Percentiles rank a stretch among this genome's conserved stretches.
phyloP scores from a whole-genome alignment of 371 early-diverging fungal genomes.

The Mucor sp. region DNA sequence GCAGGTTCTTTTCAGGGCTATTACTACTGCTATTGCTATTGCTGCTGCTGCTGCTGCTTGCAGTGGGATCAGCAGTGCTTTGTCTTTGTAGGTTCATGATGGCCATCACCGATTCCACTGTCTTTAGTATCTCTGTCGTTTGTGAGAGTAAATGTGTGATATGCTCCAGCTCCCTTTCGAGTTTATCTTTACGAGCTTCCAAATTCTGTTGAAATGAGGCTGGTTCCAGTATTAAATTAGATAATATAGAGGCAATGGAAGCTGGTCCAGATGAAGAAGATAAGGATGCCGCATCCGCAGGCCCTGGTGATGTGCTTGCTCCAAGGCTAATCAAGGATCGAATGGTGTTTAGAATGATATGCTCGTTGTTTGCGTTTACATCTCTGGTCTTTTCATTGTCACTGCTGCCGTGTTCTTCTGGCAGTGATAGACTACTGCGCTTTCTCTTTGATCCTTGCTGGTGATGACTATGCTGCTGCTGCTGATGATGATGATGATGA shows the following conservation, averaged over 20 bases:
- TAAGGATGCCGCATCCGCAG: neutral
- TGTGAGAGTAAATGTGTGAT: slow-evolving; percentile 35
- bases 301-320: neutral
- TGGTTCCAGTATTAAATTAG: slow-evolving; percentile 30
- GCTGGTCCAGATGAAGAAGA: neutral
- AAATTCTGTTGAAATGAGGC: slow-evolving; percentile 24
- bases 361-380: slow-evolving; percentile 2
- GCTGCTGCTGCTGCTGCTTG: neutral
- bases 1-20: slow-evolving; percentile 5
- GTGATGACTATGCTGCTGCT: neutral
- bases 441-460: neutral
- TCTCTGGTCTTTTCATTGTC: neutral
- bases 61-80: neutral
- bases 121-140: slow-evolving; percentile 35
- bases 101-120: slow-evolving; percentile 33
- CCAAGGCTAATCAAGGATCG: slow-evolving; percentile 2
- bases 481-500: neutral
- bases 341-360: slow-evolving; percentile 4
- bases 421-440: neutral
- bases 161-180: slow-evolving; percentile 37
- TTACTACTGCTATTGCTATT: neutral
- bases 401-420: neutral
- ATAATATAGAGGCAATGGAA: slow-evolving; percentile 12
- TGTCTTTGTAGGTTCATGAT: slow-evolving; percentile 15
- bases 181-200: slow-evolving; percentile 29